phyloP scores from a whole-genome alignment of 495 filamentous ascomycete genomes.

The Hypomontagnella monticulosa region DNA sequence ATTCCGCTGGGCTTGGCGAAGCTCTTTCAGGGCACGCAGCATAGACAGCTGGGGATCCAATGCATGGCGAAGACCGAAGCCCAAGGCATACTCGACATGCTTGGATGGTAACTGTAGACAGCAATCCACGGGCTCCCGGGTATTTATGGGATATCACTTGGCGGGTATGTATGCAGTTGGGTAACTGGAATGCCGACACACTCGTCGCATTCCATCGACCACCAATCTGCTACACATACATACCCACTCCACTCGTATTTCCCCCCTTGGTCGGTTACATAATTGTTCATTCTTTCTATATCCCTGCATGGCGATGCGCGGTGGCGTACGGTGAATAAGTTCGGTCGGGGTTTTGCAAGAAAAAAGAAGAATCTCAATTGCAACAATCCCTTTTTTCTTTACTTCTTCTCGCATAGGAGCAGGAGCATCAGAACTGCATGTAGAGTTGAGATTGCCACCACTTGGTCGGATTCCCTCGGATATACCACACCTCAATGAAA shows the following conservation, averaged over 20 bases:
- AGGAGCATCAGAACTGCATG: conserved; percentile 12
- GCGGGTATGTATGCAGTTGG: conserved; percentile 1
- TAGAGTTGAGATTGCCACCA: conserved; percentile 26
- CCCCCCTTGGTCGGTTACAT: conserved; percentile 1
- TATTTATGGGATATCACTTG: conserved; percentile 28
- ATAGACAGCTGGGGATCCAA: conserved; percentile 71
- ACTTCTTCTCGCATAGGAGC: background rate
- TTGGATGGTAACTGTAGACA: conserved; percentile 62
- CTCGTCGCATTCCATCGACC: conserved; percentile 22
- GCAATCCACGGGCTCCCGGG: background rate
- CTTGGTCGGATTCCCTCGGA: conserved; percentile 4
- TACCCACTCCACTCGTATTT: background rate
- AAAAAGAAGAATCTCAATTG: background rate
- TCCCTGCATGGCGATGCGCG: conserved; percentile 38
- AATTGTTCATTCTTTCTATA: conserved; percentile 23
- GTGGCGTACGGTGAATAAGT: conserved; percentile 15
- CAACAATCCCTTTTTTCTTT: no score
- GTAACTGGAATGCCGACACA: conserved; percentile 23
- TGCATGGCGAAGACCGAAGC: conserved; percentile 69
- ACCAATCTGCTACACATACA: background rate
- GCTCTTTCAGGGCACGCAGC: conserved; percentile 75
- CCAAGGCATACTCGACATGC: conserved; percentile 64
- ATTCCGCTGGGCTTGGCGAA: conserved; percentile 81
- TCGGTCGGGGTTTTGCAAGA: conserved; percentile 22
- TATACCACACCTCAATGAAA: conserved; percentile 17